These are phyloP conservation scores for Pichia sp. DNA, from an alignment of 1,139 yeast genomes.

Conservation along the genomic window DNA sequence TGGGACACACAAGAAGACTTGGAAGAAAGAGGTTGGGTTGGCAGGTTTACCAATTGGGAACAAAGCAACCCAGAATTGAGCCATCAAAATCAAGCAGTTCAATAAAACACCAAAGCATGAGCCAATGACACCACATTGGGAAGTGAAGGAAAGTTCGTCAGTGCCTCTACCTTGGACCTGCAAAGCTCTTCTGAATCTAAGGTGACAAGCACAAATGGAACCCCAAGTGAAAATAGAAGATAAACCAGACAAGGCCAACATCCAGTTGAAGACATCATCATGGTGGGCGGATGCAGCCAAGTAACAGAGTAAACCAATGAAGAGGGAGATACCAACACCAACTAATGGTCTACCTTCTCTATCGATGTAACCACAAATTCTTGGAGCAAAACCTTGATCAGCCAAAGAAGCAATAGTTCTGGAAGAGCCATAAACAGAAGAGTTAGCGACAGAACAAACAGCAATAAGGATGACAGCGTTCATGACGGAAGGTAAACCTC, in stretches of 20 bases:
- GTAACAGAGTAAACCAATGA: slow-evolving; percentile 66
- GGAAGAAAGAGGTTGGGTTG: slow-evolving; percentile 55
- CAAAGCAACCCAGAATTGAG: slow-evolving; percentile 71
- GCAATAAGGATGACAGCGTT: slow-evolving; percentile 70
- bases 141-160: slow-evolving; percentile 62
- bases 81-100: slow-evolving; percentile 61
- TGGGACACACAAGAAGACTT: slow-evolving; percentile 58
- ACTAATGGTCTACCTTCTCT: slow-evolving; percentile 69
- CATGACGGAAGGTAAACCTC: slow-evolving; percentile 63
- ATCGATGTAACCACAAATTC: slow-evolving; percentile 67
- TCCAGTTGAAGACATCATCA: slow-evolving; percentile 71
- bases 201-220: slow-evolving; percentile 68
- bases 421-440: slow-evolving; percentile 73
- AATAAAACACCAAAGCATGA: slow-evolving; percentile 60
- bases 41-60: slow-evolving; percentile 60
- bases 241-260: slow-evolving; percentile 77
- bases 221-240: slow-evolving; percentile 85
- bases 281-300: slow-evolving; percentile 65
- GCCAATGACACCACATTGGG: slow-evolving; percentile 69
- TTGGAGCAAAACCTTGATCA: slow-evolving; percentile 77
- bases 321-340: slow-evolving; percentile 54
- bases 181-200: slow-evolving; percentile 77
- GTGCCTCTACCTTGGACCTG: slow-evolving; percentile 57
- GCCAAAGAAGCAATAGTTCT: slow-evolving; percentile 81
- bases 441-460: slow-evolving; percentile 68